A percentile compares a stretch with the other conserved stretches of the same genome.
phyloP scores from a whole-genome alignment of 441 rosid species.

The Adansonia madagascariensis region DNA sequence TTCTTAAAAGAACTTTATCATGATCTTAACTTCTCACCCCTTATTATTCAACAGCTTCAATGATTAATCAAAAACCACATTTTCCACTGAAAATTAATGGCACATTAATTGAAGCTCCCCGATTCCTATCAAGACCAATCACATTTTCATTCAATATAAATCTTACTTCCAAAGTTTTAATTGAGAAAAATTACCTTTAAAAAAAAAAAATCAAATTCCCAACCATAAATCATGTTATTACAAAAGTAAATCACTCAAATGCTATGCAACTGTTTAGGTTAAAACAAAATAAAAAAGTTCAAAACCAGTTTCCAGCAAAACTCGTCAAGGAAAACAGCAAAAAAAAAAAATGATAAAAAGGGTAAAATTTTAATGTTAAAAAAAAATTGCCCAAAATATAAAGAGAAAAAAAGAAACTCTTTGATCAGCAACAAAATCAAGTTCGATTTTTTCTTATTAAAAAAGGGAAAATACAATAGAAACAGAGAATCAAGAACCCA shows the following conservation, averaged over 20 bases:
- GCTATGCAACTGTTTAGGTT: background rate
- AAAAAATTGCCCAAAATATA: background rate
- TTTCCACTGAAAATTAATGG: background rate
- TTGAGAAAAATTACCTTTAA: background rate
- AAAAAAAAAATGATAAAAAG: background rate
- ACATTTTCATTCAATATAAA: constrained; percentile 1
- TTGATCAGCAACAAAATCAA: constrained; percentile 8
- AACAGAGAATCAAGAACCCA: constrained; percentile 17
- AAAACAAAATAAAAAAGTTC: background rate
- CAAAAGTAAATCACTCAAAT: background rate
- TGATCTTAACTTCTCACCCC: background rate
- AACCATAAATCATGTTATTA: background rate
- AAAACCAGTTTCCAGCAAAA: constrained; percentile 7
- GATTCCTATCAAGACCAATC: background rate
- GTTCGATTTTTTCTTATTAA: no score
- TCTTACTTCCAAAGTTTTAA: background rate
- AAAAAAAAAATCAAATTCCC: background rate
- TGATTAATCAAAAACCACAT: background rate
- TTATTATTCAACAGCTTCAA: background rate
- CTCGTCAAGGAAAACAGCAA: constrained; percentile 11
- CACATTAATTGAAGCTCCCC: background rate
- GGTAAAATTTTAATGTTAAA: background rate
- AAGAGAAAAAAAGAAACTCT: background rate
- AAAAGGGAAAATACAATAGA: background rate
- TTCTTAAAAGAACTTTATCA: background rate